Evolutionary conservation across 2,329 filamentous ascomycete genomes (phyloP).

Genomic region (Diaporthe citrichinensis): DNA sequence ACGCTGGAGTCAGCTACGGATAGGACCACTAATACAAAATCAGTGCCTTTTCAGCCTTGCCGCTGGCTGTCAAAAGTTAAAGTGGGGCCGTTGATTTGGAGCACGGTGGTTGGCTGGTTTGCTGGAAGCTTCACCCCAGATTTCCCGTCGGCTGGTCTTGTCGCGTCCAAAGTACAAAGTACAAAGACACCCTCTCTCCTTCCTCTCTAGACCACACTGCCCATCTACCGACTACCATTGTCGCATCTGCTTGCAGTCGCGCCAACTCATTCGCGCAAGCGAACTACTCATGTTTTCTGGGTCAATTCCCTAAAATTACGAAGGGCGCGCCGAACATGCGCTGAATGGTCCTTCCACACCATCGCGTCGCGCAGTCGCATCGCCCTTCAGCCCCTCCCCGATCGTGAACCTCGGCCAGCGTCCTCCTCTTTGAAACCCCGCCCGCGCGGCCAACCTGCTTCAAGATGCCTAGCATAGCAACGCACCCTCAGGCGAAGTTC

Average conservation of each 20-base stretch:
- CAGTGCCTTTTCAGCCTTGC: conserved; percentile 7
- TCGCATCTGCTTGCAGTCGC: background rate
- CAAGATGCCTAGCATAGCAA: conserved; percentile 77
- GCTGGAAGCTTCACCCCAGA: conserved; percentile 17
- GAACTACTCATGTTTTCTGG: background rate
- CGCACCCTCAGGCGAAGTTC: conserved; percentile 88
- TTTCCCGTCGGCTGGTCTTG: background rate
- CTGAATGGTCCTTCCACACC: conserved; percentile 18
- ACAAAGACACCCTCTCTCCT: background rate
- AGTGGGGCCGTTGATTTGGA: background rate
- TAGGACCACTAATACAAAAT: conserved; percentile 3
- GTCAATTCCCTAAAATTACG: background rate
- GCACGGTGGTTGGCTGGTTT: background rate
- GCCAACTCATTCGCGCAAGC: background rate
- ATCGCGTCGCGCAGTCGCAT: conserved; percentile 31
- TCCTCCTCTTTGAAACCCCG: background rate
- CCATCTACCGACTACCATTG: background rate
- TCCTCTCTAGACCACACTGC: background rate
- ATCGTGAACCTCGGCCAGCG: background rate
- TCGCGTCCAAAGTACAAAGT: background rate
- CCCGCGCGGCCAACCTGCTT: conserved; percentile 25
- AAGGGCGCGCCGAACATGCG: conserved; percentile 22
- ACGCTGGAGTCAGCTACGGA: background rate
- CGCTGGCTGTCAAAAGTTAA: conserved; percentile 8
- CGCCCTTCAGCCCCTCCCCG: background rate